Percentiles rank a stretch among this genome's conserved stretches.
These are phyloP conservation scores for Picochlorum sp. DNA, from an alignment of 139 green algal species.

Conservation along the genomic window DNA sequence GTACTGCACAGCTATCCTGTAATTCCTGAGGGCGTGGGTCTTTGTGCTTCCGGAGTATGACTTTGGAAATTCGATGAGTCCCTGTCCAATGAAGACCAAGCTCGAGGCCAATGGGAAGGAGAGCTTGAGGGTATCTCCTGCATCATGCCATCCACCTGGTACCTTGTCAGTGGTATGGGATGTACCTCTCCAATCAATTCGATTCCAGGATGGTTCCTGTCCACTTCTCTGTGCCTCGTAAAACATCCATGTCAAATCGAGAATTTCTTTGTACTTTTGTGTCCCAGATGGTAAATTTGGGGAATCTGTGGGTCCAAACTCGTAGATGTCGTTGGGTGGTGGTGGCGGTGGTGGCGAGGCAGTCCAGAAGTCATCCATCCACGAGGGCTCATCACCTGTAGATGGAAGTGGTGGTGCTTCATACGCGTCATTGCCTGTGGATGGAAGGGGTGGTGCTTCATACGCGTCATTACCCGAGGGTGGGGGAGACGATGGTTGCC, in stretches of 20 bases:
- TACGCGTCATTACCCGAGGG: background rate
- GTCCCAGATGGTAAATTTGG: constrained; percentile 1
- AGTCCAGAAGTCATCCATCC: background rate
- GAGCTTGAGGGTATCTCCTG: constrained; percentile 49
- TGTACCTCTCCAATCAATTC: constrained; percentile 37
- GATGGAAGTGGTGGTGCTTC: background rate
- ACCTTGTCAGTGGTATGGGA: constrained; percentile 20
- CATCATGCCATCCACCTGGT: constrained; percentile 20
- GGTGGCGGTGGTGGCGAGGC: constrained; percentile 3
- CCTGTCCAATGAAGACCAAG: constrained; percentile 40
- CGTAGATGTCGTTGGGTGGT: constrained; percentile 2
- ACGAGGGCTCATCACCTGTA: background rate
- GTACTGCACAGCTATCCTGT: constrained; percentile 1
- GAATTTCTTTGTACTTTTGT: constrained; percentile 24
- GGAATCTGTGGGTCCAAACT: background rate
- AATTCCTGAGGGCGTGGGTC: constrained; percentile 8
- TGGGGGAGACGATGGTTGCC: constrained; percentile 3
- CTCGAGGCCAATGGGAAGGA: constrained; percentile 47
- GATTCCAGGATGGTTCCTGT: constrained; percentile 25
- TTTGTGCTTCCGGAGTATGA: constrained; percentile 19
- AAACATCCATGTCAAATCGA: constrained; percentile 31
- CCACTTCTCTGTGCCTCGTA: constrained; percentile 43
- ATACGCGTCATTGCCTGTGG: background rate
- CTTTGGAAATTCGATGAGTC: constrained; percentile 43
- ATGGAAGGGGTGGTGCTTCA: background rate